Conservation (phyloP, 2,329 filamentous ascomycete species). For the Curvularia lunata region DNA sequence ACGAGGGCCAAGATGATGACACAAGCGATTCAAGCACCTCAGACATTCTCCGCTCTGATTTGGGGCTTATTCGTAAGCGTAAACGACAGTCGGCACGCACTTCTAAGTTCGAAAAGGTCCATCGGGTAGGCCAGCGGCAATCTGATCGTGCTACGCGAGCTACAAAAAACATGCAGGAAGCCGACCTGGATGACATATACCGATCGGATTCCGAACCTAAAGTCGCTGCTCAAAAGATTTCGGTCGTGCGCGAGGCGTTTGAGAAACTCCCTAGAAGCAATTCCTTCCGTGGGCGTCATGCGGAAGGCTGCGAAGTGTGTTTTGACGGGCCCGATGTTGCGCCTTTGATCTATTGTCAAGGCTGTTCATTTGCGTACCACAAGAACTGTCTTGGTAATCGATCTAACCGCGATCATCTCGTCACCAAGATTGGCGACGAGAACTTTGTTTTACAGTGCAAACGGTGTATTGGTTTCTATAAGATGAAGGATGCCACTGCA, state of each 20-base stretch:
- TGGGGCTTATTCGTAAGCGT: conserved; percentile 49
- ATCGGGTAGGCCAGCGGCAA: conserved; percentile 47
- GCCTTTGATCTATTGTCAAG: conserved; percentile 83
- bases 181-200: conserved; percentile 65
- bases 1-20: conserved; percentile 43
- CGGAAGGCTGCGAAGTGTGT: conserved; percentile 75
- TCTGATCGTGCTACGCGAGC: conserved; percentile 56
- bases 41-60: conserved; percentile 52
- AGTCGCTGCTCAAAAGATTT: conserved; percentile 59
- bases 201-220: conserved; percentile 52
- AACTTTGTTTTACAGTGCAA: conserved; percentile 89
- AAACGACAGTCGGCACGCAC: conserved; percentile 35
- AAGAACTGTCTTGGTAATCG: conserved; percentile 80
- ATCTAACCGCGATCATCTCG: conserved; percentile 78
- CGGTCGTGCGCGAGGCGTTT: conserved; percentile 75
- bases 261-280: conserved; percentile 65
- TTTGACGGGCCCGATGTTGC: conserved; percentile 66
- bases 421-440: conserved; percentile 79
- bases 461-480: conserved; percentile 74
- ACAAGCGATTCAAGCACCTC: conserved; percentile 38
- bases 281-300: conserved; percentile 74
- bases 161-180: conserved; percentile 60
- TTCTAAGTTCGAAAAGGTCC: conserved; percentile 25
- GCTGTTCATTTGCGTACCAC: conserved; percentile 85
- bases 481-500: conserved; percentile 70